Conservation (phyloP, 2,329 filamentous ascomycete species). For the Neofusicoccum sp. region DNA sequence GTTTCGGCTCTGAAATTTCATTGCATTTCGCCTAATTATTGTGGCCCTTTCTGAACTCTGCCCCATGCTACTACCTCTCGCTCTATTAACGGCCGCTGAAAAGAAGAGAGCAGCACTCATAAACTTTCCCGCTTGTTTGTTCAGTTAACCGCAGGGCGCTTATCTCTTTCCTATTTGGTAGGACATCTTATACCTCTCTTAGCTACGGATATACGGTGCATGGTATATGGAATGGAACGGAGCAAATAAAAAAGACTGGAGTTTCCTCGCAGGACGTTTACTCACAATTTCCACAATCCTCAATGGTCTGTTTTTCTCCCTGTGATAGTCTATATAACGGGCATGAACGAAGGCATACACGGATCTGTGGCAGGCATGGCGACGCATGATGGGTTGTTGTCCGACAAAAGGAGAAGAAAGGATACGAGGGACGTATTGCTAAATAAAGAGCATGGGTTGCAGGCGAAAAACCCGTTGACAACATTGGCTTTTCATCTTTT, state of each 20-base stretch:
- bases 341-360: background rate
- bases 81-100: background rate
- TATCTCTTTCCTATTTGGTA: background rate
- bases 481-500: too few species aligned
- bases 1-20: too few species aligned
- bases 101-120: background rate
- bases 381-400: too few species aligned
- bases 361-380: too few species aligned
- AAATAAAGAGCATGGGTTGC: too few species aligned
- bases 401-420: too few species aligned
- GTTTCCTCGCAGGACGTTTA: background rate
- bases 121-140: background rate
- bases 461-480: too few species aligned
- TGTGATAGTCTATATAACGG: background rate
- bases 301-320: too few species aligned
- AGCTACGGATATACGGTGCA: background rate
- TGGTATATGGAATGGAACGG: background rate
- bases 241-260: background rate
- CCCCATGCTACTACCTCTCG: background rate
- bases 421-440: too few species aligned
- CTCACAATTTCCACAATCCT: background rate
- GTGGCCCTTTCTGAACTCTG: too few species aligned
- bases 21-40: too few species aligned
- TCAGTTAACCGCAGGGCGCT: background rate
- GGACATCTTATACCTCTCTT: background rate